Evolutionary conservation across 2,329 filamentous ascomycete species (phyloP).

Genomic region (Septoria petroselini): DNA sequence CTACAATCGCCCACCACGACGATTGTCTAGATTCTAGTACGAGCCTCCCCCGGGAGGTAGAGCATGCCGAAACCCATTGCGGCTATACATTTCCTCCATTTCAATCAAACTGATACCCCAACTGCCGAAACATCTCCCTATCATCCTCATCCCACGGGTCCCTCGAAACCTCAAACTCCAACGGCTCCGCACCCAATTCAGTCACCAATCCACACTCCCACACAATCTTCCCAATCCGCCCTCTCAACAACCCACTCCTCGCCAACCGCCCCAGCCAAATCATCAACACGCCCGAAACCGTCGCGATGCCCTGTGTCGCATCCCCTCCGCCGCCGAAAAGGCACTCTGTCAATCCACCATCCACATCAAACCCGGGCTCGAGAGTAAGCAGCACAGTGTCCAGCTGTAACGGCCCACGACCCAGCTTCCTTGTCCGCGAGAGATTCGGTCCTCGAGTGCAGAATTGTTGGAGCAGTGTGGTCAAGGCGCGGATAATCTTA

Average conservation of each 20-base stretch:
- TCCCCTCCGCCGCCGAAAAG: constrained; percentile 6
- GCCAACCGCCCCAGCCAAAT: constrained; percentile 10
- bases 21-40: no score
- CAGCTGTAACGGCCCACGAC: not conserved
- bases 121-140: not conserved
- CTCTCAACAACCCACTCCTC: constrained; percentile 8
- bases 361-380: not conserved
- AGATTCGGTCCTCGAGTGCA: constrained; percentile 3
- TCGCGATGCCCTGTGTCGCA: constrained; percentile 1
- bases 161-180: not conserved
- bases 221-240: not conserved
- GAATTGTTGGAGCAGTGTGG: constrained; percentile 3
- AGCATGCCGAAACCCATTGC: no score
- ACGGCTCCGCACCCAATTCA: not conserved
- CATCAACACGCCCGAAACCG: constrained; percentile 6
- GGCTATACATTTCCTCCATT: not conserved
- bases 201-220: not conserved
- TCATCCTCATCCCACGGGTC: not conserved
- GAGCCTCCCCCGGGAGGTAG: no score
- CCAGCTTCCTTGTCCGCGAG: not conserved
- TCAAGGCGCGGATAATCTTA: constrained; percentile 8
- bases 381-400: constrained; percentile 3
- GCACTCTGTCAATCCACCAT: not conserved
- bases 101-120: constrained; percentile 6
- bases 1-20: no score